Base-by-base conservation (phyloP, 2,329 filamentous ascomycete species). In the Colletotrichum sansevieriae region DNA sequence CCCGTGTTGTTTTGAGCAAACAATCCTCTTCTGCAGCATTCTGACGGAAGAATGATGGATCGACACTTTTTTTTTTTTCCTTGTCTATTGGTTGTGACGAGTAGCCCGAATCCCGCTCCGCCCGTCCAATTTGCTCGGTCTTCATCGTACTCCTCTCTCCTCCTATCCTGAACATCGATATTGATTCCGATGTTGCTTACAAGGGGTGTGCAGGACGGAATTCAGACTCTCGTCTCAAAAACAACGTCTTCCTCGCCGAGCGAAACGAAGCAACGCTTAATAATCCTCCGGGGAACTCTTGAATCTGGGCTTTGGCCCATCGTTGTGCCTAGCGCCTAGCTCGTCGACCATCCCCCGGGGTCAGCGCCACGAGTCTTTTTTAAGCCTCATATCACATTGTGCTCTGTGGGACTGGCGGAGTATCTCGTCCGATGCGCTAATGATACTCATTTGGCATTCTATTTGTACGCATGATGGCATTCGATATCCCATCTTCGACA, bases 1-100 rank as follows among this genome's bases (percentile, higher is more conserved):
- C 52, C 46, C 20, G 29, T 20, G 8, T 18, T 20, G 20, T 67
- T 65, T 43, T 35, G 33, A 56, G 51, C 47, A 55, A 56, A 52
- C 41, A 60, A 41, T 59, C 35, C 12, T 13, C 12, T n/a, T 58
- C 35, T 4, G 37, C 46, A 25, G 39, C 59, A 62, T 52, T 37
- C 46, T 68, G 55, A 60, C 55, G 56, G 65, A 56, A 60, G 49
- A 54, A 65, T 68, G 62, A 65, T 55, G 65, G 55, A 54, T 46
- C 46, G n/a, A 6, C 22, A 11, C 11, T 52, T 52, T 29, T 52
- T 4, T 25, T 25, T 25, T 18, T 46, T 47, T 35, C 25, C 18
- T 18, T 18, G 39, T 29, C 13, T 35, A 22, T 33, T 65, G 37
- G 22, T 35, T 22, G 65, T 41, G 54, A 64, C 39, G 65, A 20